Conservation (phyloP, 768 basidiomycete species). For the Suillus brevipes region DNA sequence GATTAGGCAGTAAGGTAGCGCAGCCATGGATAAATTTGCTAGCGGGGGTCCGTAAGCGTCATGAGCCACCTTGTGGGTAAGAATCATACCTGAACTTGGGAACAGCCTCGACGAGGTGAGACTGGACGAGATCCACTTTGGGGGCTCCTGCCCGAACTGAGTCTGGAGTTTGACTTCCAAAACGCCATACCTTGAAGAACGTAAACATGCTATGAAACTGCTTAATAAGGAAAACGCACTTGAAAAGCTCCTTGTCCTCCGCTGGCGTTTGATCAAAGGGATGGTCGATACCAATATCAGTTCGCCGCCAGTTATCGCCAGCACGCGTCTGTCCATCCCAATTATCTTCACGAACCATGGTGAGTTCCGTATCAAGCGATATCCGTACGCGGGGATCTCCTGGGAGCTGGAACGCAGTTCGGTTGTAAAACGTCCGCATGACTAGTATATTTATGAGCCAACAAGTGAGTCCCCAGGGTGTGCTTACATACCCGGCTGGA, state of each 20-base stretch:
- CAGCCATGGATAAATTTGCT: slow-evolving; percentile 98
- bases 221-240: slow-evolving; percentile 42
- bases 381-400: slow-evolving; percentile 87
- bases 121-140: slow-evolving; percentile 95
- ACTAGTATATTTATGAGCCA: slow-evolving; percentile 46
- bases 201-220: slow-evolving; percentile 1
- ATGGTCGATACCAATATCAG: slow-evolving; percentile 64
- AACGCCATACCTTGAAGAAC: slow-evolving; percentile 69
- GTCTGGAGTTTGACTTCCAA: slow-evolving; percentile 98
- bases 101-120: slow-evolving; percentile 94
- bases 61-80: neutral
- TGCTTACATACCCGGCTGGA: slow-evolving; percentile 69
- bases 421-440: slow-evolving; percentile 96
- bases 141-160: slow-evolving; percentile 92
- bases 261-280: slow-evolving; percentile 62
- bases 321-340: slow-evolving; percentile 85
- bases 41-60: slow-evolving; percentile 8
- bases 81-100: slow-evolving; percentile 86
- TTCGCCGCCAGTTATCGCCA: slow-evolving; percentile 90
- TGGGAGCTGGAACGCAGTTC: slow-evolving; percentile 98
- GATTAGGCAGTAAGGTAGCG: slow-evolving; percentile 85
- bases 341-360: slow-evolving; percentile 93
- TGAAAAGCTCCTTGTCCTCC: slow-evolving; percentile 92
- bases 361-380: slow-evolving; percentile 95
- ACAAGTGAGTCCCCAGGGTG: neutral